Evolutionary conservation across 2,329 filamentous ascomycete species (phyloP), one percentile per base, ranked within the genome.

Genomic region (Fusarium nisikadoi): DNA sequence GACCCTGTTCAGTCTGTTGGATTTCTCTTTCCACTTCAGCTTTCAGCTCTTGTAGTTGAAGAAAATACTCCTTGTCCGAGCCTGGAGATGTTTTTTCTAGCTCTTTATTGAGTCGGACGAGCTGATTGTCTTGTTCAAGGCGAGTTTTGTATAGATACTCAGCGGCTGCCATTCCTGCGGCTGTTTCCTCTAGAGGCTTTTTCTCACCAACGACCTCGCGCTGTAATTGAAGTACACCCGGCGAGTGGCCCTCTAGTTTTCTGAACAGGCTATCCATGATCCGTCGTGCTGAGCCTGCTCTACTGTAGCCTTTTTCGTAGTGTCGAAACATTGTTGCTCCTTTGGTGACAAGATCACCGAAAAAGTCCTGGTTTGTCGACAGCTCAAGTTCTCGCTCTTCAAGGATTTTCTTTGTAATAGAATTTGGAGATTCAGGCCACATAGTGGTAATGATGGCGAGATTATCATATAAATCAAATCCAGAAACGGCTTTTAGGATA

Each of bases 361-460:
- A 68, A 65, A 41, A 68, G 8, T 12, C 33, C 7, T 50, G 5
- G 5, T 38, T 47, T 10, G 14, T n/a, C 42, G 49, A 20, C 8
- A 70, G 25, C 14, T 68, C 50, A 4, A 19, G n/a, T 16, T 71
- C 68, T 33, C 68, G 41, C 6, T 56, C 20, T 13, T 50, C 14
- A 20, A 63, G 27, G 8, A 23, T 19, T 2, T 9, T 53, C 2
- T 6, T 43, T 27, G 54, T 42, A 3, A 7, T 19, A 13, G 7
- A 8, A 23, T 39, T 11, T 8, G 25, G 31, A 25, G 29, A 16
- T 13, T 68, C 52, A 1, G 67, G 63, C 70, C 67, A 72, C 67
- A 72, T 68, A 3, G 70, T 72, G 10, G 63, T 70, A 3, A 54
- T 47, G 23, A 72, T 46, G 6, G 49, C 66, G 20, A 71, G 41